A percentile compares a stretch with the other conserved stretches of the same genome.
These are phyloP conservation scores for Chaetomidium leptoderma DNA, from an alignment of 495 filamentous ascomycete genomes.

Conservation along the genomic window DNA sequence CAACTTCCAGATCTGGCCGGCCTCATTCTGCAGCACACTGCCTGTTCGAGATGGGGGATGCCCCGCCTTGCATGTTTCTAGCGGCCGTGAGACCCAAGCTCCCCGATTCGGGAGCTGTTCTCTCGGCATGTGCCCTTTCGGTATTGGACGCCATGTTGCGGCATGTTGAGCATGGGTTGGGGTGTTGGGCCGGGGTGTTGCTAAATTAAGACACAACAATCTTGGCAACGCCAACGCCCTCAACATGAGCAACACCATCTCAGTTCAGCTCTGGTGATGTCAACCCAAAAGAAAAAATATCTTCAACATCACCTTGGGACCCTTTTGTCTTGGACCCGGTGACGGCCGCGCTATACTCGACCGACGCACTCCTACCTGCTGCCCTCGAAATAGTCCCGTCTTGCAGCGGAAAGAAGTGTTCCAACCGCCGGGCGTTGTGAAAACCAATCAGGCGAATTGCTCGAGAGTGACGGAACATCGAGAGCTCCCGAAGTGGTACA, in stretches of 20 bases:
- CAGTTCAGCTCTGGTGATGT: no score
- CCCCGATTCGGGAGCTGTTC: background rate
- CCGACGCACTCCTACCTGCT: background rate
- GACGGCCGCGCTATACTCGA: no score
- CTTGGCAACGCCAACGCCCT: constrained; percentile 10
- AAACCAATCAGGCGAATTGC: background rate
- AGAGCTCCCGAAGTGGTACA: background rate
- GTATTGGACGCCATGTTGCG: constrained; percentile 9
- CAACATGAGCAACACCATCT: no score
- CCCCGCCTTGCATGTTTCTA: constrained; percentile 5
- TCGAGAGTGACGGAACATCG: no score
- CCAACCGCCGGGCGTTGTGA: constrained; percentile 22
- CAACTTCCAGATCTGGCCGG: background rate
- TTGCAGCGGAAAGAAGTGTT: constrained; percentile 9
- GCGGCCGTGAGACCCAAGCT: constrained; percentile 3
- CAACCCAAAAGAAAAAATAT: no score
- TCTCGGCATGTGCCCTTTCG: background rate
- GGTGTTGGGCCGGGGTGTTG: background rate
- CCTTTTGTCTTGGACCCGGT: no score
- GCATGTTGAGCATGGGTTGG: background rate
- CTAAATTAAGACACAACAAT: constrained; percentile 6
- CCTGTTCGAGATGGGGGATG: background rate
- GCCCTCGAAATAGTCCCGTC: background rate
- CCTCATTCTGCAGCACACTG: constrained; percentile 5
- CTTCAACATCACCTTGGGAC: no score